Evolutionary conservation across 2,329 filamentous ascomycete species (phyloP).

Genomic region (Hymenoscyphus repandus): DNA sequence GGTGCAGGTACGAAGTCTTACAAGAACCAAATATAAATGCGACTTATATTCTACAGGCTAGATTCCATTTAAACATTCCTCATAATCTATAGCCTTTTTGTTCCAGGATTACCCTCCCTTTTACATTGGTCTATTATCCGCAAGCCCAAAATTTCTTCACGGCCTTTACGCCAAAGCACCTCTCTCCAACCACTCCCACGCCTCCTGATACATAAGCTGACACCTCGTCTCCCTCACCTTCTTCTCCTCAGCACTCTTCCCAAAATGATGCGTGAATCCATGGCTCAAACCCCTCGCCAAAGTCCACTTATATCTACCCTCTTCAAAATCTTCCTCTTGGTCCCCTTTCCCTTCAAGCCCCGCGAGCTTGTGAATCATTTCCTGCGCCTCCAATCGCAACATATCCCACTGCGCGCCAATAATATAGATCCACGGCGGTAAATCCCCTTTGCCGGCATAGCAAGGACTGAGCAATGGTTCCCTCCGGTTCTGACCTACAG

Average conservation of each 20-base stretch:
- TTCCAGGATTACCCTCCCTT: not conserved
- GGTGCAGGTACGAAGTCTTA: no score
- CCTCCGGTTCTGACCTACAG: slow-evolving; percentile 14
- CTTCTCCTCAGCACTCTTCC: not conserved
- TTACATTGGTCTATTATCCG: not conserved
- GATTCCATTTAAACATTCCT: no score
- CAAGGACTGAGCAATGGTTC: slow-evolving; percentile 19
- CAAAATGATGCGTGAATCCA: slow-evolving; percentile 4
- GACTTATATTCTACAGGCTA: no score
- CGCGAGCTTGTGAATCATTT: slow-evolving; percentile 6
- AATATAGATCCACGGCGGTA: slow-evolving; percentile 22
- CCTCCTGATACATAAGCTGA: slow-evolving; percentile 1
- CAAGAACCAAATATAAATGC: no score
- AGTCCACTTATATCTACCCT: slow-evolving; percentile 9
- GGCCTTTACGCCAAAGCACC: not conserved
- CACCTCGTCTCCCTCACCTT: not conserved
- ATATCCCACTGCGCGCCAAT: slow-evolving; percentile 23
- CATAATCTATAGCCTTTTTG: not conserved
- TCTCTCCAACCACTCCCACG: slow-evolving; percentile 2
- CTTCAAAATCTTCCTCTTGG: slow-evolving; percentile 4
- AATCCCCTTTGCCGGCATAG: slow-evolving; percentile 17
- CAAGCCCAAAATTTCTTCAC: no score
- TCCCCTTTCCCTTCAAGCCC: not conserved
- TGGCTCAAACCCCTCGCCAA: slow-evolving; percentile 5
- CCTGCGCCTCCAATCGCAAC: slow-evolving; percentile 12